Evolutionary conservation across 2,329 filamentous ascomycete species (phyloP).

Genomic region (Helminthosporium solani): DNA sequence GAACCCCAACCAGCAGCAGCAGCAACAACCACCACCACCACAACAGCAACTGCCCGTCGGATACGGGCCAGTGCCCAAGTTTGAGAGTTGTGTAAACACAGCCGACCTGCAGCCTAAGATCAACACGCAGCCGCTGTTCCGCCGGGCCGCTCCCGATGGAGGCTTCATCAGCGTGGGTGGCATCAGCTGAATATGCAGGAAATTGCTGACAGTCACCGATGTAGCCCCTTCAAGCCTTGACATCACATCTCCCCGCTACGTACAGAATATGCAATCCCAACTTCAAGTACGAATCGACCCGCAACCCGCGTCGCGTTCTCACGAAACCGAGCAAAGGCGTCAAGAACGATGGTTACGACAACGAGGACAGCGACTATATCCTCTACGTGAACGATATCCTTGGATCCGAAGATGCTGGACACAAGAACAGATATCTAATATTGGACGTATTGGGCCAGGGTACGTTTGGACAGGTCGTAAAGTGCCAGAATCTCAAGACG

Average conservation of each 20-base stretch:
- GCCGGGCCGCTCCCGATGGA: constrained; percentile 91
- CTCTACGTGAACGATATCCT: constrained; percentile 98
- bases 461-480: constrained; percentile 97
- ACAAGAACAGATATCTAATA: constrained; percentile 98
- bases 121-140: constrained; percentile 84
- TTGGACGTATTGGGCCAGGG: constrained; percentile 95
- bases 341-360: constrained; percentile 98
- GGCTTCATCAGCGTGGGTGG: constrained; percentile 90
- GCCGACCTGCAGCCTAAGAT: constrained; percentile 78
- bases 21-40: constrained; percentile 45
- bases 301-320: constrained; percentile 90
- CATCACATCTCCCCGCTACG: constrained; percentile 86
- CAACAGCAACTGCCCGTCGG: constrained; percentile 48
- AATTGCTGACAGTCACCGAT: constrained; percentile 16
- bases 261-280: constrained; percentile 97
- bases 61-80: constrained; percentile 79
- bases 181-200: too few species aligned
- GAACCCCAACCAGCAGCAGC: constrained; percentile 51
- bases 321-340: constrained; percentile 98
- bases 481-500: constrained; percentile 97
- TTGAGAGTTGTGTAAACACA: constrained; percentile 72
- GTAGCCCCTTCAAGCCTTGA: constrained; percentile 92
- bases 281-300: constrained; percentile 98
- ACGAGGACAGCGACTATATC: constrained; percentile 99
- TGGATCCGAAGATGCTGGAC: constrained; percentile 94